These are phyloP conservation scores for Penicillium sp. DNA, from an alignment of 2,329 filamentous ascomycete genomes.

Conservation along the genomic window DNA sequence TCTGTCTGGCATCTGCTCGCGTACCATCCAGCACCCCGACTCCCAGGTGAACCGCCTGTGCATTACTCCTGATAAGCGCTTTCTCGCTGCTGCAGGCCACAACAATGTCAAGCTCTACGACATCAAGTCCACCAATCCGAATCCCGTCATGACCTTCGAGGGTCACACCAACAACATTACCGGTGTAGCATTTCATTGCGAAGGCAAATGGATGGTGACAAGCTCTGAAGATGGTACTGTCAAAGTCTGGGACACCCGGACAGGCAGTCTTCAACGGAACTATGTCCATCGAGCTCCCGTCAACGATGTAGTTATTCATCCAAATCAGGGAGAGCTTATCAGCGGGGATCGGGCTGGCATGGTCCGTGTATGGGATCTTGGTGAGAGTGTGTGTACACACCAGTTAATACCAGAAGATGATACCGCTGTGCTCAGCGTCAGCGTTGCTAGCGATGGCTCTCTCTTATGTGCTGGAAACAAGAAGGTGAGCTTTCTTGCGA, in stretches of 20 bases:
- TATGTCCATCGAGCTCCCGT: constrained; percentile 85
- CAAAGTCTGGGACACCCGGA: constrained; percentile 93
- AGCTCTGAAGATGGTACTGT: constrained; percentile 94
- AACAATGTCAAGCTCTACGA: constrained; percentile 97
- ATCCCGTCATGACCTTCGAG: constrained; percentile 86
- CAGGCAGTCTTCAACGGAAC: constrained; percentile 79
- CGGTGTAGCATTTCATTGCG: constrained; percentile 94
- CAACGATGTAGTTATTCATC: constrained; percentile 98
- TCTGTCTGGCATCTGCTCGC: constrained; percentile 92
- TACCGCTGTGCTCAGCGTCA: constrained; percentile 87
- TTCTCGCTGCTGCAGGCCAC: constrained; percentile 72
- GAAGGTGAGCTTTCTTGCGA: constrained; percentile 48
- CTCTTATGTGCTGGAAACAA: constrained; percentile 92
- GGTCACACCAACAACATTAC: constrained; percentile 95
- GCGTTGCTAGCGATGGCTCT: constrained; percentile 88
- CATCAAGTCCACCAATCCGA: constrained; percentile 96
- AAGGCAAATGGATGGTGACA: constrained; percentile 99
- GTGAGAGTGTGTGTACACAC: constrained; percentile 94
- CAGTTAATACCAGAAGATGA: constrained; percentile 95
- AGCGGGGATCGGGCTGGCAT: constrained; percentile 90
- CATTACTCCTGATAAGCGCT: constrained; percentile 97
- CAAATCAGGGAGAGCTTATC: constrained; percentile 96
- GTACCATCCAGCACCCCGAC: constrained; percentile 95
- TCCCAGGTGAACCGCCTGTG: constrained; percentile 97
- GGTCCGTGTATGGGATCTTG: constrained; percentile 91